These are phyloP conservation scores for Penicillium sp. DNA, from an alignment of 2,329 filamentous ascomycete genomes.

Conservation along the genomic window DNA sequence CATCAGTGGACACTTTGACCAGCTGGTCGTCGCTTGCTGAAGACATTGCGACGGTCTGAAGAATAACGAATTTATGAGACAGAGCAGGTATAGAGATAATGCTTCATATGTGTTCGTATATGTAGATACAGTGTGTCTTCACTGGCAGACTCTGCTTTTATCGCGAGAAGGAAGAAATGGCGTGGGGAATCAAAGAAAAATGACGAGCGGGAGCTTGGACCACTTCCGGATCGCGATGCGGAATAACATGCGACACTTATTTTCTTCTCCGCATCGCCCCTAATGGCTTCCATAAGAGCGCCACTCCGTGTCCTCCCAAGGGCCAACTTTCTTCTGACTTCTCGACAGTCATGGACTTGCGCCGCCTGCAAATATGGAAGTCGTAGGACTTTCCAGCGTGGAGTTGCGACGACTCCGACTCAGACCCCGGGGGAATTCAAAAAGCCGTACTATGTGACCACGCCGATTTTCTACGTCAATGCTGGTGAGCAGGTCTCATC, in stretches of 20 bases:
- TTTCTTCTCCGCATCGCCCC: constrained; percentile 10
- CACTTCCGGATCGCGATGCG: constrained; percentile 32
- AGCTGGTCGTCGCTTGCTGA: constrained; percentile 34
- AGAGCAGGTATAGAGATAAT: not conserved
- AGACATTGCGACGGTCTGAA: constrained; percentile 30
- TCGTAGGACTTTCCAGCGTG: constrained; percentile 22
- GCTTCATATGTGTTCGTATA: not conserved
- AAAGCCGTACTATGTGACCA: constrained; percentile 94
- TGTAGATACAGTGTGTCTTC: not conserved
- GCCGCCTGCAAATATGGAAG: constrained; percentile 26
- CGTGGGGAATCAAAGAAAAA: constrained; percentile 20
- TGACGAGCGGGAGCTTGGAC: constrained; percentile 35
- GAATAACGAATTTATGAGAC: not conserved
- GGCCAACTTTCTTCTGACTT: constrained; percentile 27
- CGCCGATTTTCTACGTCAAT: constrained; percentile 99
- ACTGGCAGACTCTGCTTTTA: not conserved
- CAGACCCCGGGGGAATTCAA: constrained; percentile 27
- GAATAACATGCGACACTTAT: constrained; percentile 23
- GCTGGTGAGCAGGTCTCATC: constrained; percentile 60
- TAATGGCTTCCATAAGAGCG: constrained; percentile 30
- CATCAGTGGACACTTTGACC: constrained; percentile 45
- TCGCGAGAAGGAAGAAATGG: not conserved
- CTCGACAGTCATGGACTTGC: constrained; percentile 32
- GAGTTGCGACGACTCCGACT: constrained; percentile 30
- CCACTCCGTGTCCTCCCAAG: constrained; percentile 33